These are phyloP conservation scores for Lentinula edodes DNA, from an alignment of 768 basidiomycete species.

Conservation along the genomic window DNA sequence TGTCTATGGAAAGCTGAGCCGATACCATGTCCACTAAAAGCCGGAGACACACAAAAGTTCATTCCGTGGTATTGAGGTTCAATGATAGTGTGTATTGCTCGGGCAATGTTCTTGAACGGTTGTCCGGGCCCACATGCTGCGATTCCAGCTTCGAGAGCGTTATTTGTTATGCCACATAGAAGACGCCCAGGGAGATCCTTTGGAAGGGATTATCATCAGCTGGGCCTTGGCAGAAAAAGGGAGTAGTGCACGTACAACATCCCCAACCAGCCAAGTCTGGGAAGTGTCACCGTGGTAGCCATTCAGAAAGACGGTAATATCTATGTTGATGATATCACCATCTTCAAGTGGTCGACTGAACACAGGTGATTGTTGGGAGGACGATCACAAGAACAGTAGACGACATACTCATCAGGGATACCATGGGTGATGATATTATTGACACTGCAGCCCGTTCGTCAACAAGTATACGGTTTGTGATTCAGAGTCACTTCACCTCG, in stretches of 20 bases:
- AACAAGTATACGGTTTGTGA: conserved; percentile 11
- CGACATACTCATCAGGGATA: conserved; percentile 82
- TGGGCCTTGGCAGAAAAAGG: neutral
- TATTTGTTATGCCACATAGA: conserved; percentile 55
- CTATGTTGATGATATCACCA: conserved; percentile 86
- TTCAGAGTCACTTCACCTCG: conserved; percentile 31
- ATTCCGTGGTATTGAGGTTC: conserved; percentile 13
- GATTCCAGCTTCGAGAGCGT: conserved; percentile 70
- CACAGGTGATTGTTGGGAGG: neutral
- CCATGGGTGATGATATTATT: conserved; percentile 88
- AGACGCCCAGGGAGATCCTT: conserved; percentile 72
- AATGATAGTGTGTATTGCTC: conserved; percentile 54
- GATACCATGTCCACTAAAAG: conserved; percentile 86
- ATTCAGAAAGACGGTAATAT: conserved; percentile 78
- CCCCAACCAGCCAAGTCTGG: conserved; percentile 73
- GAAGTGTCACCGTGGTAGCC: conserved; percentile 92
- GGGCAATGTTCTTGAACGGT: conserved; percentile 67
- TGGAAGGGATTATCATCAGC: neutral
- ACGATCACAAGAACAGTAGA: neutral
- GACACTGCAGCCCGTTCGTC: conserved; percentile 59
- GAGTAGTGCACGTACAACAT: conserved; percentile 46
- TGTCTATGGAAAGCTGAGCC: conserved; percentile 73
- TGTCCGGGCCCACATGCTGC: conserved; percentile 65
- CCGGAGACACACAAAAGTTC: conserved; percentile 58
- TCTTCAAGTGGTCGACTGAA: conserved; percentile 71